Evolutionary conservation across 371 early-diverging fungal species (phyloP).

Genomic region (Funneliformis caledonium): DNA sequence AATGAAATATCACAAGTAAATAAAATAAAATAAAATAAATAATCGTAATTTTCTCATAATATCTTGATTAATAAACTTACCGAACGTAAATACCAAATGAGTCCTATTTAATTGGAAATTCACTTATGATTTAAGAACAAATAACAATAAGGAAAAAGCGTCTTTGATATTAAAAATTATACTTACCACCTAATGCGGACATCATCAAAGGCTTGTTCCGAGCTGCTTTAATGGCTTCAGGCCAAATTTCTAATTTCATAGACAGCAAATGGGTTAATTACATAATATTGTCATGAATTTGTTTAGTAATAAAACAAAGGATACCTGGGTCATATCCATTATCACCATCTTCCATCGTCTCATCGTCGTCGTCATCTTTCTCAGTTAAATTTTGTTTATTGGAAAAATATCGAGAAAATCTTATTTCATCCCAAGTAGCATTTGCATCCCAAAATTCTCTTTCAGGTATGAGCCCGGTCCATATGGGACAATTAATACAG

Average conservation of each 20-base stretch:
- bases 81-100: constrained; percentile 77
- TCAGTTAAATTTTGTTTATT: constrained; percentile 53
- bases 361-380: constrained; percentile 9
- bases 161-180: constrained; percentile 42
- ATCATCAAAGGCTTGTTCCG: constrained; percentile 53
- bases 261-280: neutral
- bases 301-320: neutral
- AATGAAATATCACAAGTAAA: too few species aligned
- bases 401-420: constrained; percentile 57
- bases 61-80: constrained; percentile 47
- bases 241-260: constrained; percentile 46
- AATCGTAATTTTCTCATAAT: too few species aligned
- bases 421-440: constrained; percentile 72
- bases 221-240: constrained; percentile 47
- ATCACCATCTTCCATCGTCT: neutral
- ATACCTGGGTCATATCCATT: neutral
- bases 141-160: too few species aligned
- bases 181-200: constrained; percentile 79
- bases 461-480: constrained; percentile 76
- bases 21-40: neutral
- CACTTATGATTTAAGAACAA: too few species aligned
- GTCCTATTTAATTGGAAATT: constrained; percentile 47
- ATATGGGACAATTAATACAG: constrained; percentile 59
- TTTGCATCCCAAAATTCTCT: constrained; percentile 85
- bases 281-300: neutral